These are phyloP conservation scores for Geranium brycei DNA, from an alignment of 345 rosid species.

Conservation along the genomic window DNA sequence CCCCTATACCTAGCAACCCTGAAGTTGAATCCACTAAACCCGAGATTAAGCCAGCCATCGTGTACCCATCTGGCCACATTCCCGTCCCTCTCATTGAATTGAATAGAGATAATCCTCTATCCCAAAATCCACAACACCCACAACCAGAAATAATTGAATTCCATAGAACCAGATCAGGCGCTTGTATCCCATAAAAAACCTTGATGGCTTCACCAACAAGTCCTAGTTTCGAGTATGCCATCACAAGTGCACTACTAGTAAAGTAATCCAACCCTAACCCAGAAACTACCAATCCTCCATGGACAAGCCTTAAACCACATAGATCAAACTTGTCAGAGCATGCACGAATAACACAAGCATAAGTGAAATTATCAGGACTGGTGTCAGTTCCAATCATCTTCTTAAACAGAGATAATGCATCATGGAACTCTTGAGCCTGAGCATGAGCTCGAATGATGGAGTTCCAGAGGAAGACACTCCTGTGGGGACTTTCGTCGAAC, in stretches of 20 bases:
- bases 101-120: slow-evolving; percentile 38
- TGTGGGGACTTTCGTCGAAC: slow-evolving; percentile 59
- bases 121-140: slow-evolving; percentile 37
- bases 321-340: slow-evolving; percentile 40
- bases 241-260: slow-evolving; percentile 50
- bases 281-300: slow-evolving; percentile 40
- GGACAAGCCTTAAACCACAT: slow-evolving; percentile 33
- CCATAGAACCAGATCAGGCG: slow-evolving; percentile 69
- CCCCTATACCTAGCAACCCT: slow-evolving; percentile 25
- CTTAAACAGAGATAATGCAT: slow-evolving; percentile 26
- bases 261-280: slow-evolving; percentile 47
- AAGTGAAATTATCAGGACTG: slow-evolving; percentile 61
- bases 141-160: slow-evolving; percentile 72
- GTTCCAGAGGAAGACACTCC: slow-evolving; percentile 81
- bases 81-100: slow-evolving; percentile 36
- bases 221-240: slow-evolving; percentile 49
- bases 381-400: slow-evolving; percentile 36
- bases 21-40: slow-evolving; percentile 34
- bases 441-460: slow-evolving; percentile 68
- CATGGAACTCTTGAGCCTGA: slow-evolving; percentile 20
- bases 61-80: slow-evolving; percentile 50
- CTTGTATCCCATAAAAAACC: slow-evolving; percentile 33
- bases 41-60: slow-evolving; percentile 46
- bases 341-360: slow-evolving; percentile 54
- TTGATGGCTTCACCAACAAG: slow-evolving; percentile 42